Base-by-base conservation (phyloP, 202 grass and related monocot genomes). In the Miscanthus sacchariflorus region DNA sequence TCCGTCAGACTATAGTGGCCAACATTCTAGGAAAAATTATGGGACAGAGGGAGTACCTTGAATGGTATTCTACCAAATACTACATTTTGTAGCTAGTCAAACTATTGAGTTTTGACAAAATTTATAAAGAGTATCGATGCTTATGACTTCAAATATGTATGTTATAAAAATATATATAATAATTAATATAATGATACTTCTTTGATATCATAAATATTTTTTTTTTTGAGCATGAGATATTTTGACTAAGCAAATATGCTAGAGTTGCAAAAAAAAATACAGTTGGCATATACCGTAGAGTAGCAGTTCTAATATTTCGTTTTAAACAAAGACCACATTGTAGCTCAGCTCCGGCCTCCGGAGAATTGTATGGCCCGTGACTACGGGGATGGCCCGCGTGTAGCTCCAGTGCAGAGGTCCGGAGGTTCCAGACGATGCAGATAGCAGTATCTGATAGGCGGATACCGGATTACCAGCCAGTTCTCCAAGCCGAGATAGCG, bases 311-410 rank as follows among this genome's bases (percentile, higher is more conserved):
- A 18, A 38, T 18, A 35, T n/a, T 71, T 42, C 18, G 70, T 15
- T 74, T 74, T 74, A 48, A 73, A 8, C 42, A 49, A 76, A 52
- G 13, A 33, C 73, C 24, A 33, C 3, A 18, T 8, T n/a, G n/a
- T n/a, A n/a, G n/a, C n/a, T n/a, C n/a, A n/a, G n/a, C n/a, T n/a
- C n/a, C n/a, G n/a, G n/a, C n/a, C n/a, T n/a, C n/a, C n/a, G n/a
- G n/a, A n/a, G n/a, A 67, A 25, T 44, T 45, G 24, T 3, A 9
- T 48, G 46, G 40, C 78, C 40, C 78, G 78, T 80, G 78, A 68
- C 39, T 80, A 27, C 5, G 40, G 23, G 78, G 78, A 11, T 80
- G 78, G 58, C 12, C 77, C 38, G 40, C 39, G 5, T 18, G 61
- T 45, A 44, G 46, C 27, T 80, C 7, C 8, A 1, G 0, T 15